These are phyloP conservation scores for Penstemon barbatus DNA, from an alignment of 257 asterid genomes.

Conservation along the genomic window DNA sequence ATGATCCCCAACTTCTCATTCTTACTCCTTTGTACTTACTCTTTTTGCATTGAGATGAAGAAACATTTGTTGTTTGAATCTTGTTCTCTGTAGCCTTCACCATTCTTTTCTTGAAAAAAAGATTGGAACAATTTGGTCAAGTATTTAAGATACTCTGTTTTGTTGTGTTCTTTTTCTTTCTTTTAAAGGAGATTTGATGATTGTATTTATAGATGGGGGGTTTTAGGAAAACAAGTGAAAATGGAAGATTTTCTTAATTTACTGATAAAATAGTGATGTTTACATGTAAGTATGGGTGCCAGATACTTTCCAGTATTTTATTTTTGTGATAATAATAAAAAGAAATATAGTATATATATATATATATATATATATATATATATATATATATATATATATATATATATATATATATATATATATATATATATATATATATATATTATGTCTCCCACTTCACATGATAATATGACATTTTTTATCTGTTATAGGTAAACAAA, in stretches of 20 bases:
- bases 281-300: slow-evolving; percentile 53
- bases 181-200: slow-evolving; percentile 2
- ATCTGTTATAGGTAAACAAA: slow-evolving; percentile 2
- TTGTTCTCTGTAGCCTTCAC: slow-evolving; percentile 51
- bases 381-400: too few species aligned
- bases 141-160: not conserved
- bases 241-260: slow-evolving; percentile 18
- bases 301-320: slow-evolving; percentile 53
- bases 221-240: not conserved
- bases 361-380: too few species aligned
- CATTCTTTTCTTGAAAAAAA: slow-evolving; percentile 37
- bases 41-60: slow-evolving; percentile 45
- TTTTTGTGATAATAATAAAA: slow-evolving; percentile 16
- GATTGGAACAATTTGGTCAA: too few species aligned
- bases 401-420: too few species aligned
- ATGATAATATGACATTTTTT: slow-evolving; percentile 34
- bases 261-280: slow-evolving; percentile 48
- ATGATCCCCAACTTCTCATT: slow-evolving; percentile 72
- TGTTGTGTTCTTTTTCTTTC: not conserved
- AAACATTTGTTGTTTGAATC: slow-evolving; percentile 21
- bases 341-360: not conserved
- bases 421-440: too few species aligned
- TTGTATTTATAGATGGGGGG: slow-evolving; percentile 37
- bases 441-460: slow-evolving; percentile 17
- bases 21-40: slow-evolving; percentile 85